Evolutionary conservation across 2,329 filamentous ascomycete species (phyloP), one percentile per base, ranked within the genome.

Genomic region (Chaetomium sp.): DNA sequence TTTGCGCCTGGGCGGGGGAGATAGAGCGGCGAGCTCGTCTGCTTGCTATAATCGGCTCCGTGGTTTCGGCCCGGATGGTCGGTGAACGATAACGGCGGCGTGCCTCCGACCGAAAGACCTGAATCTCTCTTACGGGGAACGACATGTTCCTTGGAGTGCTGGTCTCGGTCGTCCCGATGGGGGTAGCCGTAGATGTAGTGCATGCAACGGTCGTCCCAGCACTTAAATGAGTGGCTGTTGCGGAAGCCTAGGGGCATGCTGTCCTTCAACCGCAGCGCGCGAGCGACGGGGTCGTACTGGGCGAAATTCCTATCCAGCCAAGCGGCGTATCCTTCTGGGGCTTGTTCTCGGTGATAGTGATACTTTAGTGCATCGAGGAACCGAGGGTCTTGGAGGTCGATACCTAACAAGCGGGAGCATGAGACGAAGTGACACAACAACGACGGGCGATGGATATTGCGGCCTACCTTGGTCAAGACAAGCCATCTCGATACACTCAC

Each of bases 111-210:
- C 9, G 78, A 81, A 63, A 81, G 74, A 9, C 77, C 80, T 3
- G 80, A 80, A 67, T 83, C 80, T 67, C 80, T 76, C 69, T 82
- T 83, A 16, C 72, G 69, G 25, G 75, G 74, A 55, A 72, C 60
- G n/a, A 70, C 67, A 71, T 87, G 83, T 61, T 82, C 77, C 66
- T 76, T 79, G 49, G 77, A 71, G 72, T 87, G 85, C 42, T 77
- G 77, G 62, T 86, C 82, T 60, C 83, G 79, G 66, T 85, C 83
- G 60, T 82, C 76, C 45, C 76, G 76, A 63, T 78, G 81, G 42
- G 77, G 71, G 70, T 86, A 86, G 33, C 85, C 85, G 68, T 87
- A 87, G 45, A 87, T 81, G 73, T 85, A 87, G 72, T 84, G 81
- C 65, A 84, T 74, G 70, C 85, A 87, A 63, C 77, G 77, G 60